Evolutionary conservation across 2,329 filamentous ascomycete genomes (phyloP).

Genomic region (Fusarium agapanthi): DNA sequence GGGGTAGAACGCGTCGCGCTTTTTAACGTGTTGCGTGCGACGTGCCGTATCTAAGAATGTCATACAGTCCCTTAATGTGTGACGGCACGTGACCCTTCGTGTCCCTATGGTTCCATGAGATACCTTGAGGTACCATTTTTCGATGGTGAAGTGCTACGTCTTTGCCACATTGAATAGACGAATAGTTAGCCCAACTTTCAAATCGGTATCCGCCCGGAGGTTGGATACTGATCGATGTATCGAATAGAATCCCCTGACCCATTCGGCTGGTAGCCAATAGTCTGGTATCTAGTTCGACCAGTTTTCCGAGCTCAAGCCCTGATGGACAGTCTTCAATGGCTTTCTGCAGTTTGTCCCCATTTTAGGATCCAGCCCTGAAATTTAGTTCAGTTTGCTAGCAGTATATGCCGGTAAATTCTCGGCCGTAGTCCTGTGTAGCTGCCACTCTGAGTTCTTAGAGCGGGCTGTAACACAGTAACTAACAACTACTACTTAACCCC

Average conservation of each 20-base stretch:
- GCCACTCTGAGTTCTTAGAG: background rate
- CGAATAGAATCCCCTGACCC: constrained; percentile 28
- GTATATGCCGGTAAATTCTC: constrained; percentile 43
- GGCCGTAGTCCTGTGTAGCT: constrained; percentile 20
- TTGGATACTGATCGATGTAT: constrained; percentile 16
- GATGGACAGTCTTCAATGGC: constrained; percentile 20
- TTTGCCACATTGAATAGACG: constrained; percentile 22
- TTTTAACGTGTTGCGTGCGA: constrained; percentile 1
- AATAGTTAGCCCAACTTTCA: constrained; percentile 2
- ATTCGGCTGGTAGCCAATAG: constrained; percentile 30
- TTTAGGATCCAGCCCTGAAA: constrained; percentile 50
- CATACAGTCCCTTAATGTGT: constrained; percentile 3
- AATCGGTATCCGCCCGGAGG: constrained; percentile 8
- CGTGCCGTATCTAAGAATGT: background rate
- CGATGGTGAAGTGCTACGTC: background rate
- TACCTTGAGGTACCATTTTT: background rate
- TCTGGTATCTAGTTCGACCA: background rate
- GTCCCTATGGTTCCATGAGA: background rate
- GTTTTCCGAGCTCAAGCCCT: background rate
- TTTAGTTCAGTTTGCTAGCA: background rate
- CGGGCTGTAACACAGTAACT: background rate
- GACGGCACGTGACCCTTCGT: constrained; percentile 21
- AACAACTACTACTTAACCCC: constrained; percentile 18
- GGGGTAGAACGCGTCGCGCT: constrained; percentile 19
- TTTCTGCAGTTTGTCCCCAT: constrained; percentile 29